Evolutionary conservation across 116 monocot genomes (phyloP).

Genomic region (Trichopus zeylanicus): DNA sequence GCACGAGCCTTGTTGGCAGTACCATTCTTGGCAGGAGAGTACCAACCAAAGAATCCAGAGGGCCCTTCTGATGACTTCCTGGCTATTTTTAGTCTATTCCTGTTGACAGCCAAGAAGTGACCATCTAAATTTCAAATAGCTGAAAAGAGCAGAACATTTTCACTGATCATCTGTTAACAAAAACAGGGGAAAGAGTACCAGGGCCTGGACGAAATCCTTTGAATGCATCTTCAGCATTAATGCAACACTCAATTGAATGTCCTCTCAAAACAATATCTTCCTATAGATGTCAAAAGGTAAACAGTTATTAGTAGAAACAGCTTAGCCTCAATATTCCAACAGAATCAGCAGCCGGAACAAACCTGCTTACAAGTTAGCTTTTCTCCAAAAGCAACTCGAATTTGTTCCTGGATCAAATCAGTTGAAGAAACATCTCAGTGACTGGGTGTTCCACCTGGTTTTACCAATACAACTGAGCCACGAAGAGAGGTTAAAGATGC

Average conservation of each 20-base stretch:
- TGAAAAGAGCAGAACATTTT: no score
- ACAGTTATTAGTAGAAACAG: constrained; percentile 8
- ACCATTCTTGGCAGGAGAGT: no score
- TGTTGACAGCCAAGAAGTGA: no score
- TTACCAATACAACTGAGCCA: not conserved
- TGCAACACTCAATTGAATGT: constrained; percentile 97
- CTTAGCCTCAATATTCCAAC: constrained; percentile 1
- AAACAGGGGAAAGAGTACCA: constrained; percentile 33
- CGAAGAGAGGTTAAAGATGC: not conserved
- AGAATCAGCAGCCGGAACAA: not conserved
- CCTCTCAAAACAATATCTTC: constrained; percentile 95
- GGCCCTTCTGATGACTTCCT: no score
- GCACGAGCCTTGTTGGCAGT: no score
- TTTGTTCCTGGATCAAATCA: constrained; percentile 71
- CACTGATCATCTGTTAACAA: not conserved
- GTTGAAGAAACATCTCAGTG: constrained; percentile 95
- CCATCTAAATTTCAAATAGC: no score
- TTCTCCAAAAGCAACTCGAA: constrained; percentile 67
- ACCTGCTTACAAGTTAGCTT: constrained; percentile 72
- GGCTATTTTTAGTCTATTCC: no score
- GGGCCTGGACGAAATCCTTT: constrained; percentile 97
- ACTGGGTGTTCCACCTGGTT: constrained; percentile 90
- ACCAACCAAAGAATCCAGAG: no score
- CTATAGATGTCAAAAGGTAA: constrained; percentile 24
- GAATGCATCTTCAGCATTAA: constrained; percentile 97